Evolutionary conservation across 1,284 basidiomycete species (phyloP).

Genomic region (Ceratobasidium papillatum): DNA sequence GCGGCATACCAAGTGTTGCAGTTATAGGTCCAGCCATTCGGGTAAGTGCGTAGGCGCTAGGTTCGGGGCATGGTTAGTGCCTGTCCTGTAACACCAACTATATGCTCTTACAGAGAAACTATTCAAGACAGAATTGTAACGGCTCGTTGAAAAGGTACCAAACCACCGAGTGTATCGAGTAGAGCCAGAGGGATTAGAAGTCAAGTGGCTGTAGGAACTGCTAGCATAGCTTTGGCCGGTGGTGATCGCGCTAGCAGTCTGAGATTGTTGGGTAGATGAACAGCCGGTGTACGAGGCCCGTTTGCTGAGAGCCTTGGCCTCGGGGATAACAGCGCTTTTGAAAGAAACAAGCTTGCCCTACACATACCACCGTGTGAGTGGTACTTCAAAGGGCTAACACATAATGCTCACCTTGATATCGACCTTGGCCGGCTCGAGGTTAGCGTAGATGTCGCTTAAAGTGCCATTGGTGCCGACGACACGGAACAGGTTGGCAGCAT

Average conservation of each 20-base stretch:
- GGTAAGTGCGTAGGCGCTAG: conserved; percentile 31
- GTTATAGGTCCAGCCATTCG: conserved; percentile 32
- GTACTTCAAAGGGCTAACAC: neutral
- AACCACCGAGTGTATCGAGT: conserved; percentile 39
- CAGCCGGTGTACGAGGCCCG: conserved; percentile 4
- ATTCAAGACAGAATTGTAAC: conserved; percentile 14
- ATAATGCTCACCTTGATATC: neutral
- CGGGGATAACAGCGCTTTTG: conserved; percentile 11
- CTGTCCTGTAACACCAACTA: neutral
- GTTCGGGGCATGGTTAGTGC: neutral
- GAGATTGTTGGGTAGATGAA: conserved; percentile 5
- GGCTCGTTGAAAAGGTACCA: conserved; percentile 9
- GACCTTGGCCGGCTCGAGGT: conserved; percentile 53
- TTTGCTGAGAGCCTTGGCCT: neutral
- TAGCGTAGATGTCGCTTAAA: conserved; percentile 52
- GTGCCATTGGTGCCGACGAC: conserved; percentile 52
- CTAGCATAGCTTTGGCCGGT: conserved; percentile 10
- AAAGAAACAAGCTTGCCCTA: conserved; percentile 20
- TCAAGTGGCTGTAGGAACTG: conserved; percentile 31
- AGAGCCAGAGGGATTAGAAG: conserved; percentile 22
- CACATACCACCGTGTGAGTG: neutral
- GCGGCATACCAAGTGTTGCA: conserved; percentile 2
- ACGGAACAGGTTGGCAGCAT: conserved; percentile 58
- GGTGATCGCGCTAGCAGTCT: neutral
- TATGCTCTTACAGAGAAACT: conserved; percentile 23